Conservation (phyloP, 2,329 filamentous ascomycete genomes). For the Penicillium freii region DNA sequence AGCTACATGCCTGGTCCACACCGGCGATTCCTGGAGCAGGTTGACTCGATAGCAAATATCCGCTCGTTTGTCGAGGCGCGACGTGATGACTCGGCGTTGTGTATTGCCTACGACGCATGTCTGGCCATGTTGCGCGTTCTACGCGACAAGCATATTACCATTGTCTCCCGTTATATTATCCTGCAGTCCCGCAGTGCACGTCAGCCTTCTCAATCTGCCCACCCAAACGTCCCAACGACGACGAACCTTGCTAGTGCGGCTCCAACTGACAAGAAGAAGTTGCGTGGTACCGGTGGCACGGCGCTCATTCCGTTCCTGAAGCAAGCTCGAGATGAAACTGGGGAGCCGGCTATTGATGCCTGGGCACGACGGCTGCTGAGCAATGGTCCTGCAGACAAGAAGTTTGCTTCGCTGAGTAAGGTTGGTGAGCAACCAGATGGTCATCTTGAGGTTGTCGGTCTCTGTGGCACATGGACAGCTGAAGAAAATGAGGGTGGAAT, state of each 20-base stretch:
- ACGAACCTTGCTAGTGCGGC: slow-evolving; percentile 60
- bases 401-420: slow-evolving; percentile 50
- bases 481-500: slow-evolving; percentile 71
- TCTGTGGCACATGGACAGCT: slow-evolving; percentile 85
- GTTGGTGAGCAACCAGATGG: slow-evolving; percentile 55
- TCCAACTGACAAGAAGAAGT: slow-evolving; percentile 52
- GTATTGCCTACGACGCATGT: slow-evolving; percentile 85
- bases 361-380: slow-evolving; percentile 61
- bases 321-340: slow-evolving; percentile 93
- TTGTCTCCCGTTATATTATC: slow-evolving; percentile 94
- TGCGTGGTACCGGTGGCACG: slow-evolving; percentile 90
- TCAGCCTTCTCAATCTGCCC: slow-evolving; percentile 58
- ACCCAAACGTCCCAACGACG: slow-evolving; percentile 45
- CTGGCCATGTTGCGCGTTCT: slow-evolving; percentile 74
- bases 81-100: slow-evolving; percentile 62
- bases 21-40: slow-evolving; percentile 80
- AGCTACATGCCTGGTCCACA: slow-evolving; percentile 95
- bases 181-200: slow-evolving; percentile 76
- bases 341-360: slow-evolving; percentile 76
- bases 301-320: slow-evolving; percentile 94
- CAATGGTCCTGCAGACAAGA: slow-evolving; percentile 45
- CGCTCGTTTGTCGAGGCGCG: slow-evolving; percentile 72
- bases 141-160: slow-evolving; percentile 92
- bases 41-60: slow-evolving; percentile 79
- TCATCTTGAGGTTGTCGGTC: slow-evolving; percentile 61